These are phyloP conservation scores for Neurospora sp. DNA, from an alignment of 495 filamentous ascomycete species.

Conservation along the genomic window DNA sequence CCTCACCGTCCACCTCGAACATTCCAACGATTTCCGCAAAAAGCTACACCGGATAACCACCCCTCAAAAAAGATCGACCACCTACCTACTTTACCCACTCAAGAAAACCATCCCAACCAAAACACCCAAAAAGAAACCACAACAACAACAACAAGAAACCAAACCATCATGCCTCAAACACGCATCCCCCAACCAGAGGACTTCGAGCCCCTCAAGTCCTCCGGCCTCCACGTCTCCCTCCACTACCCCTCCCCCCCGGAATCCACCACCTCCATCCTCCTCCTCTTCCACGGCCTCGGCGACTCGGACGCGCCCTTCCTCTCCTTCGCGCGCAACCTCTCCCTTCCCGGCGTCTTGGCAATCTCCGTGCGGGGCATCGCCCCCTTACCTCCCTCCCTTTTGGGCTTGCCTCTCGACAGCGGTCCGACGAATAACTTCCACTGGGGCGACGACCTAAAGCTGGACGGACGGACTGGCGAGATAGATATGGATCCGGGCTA, in stretches of 20 bases:
- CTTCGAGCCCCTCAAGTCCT: conserved; percentile 2
- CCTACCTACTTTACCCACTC: too few relatives aligned
- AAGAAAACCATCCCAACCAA: neutral
- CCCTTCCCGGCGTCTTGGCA: conserved; percentile 68
- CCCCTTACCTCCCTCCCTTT: conserved; percentile 62
- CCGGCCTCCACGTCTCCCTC: conserved; percentile 9
- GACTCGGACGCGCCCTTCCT: conserved; percentile 64
- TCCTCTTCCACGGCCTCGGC: conserved; percentile 87
- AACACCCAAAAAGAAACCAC: neutral
- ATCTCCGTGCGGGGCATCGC: conserved; percentile 65
- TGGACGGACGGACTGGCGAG: conserved; percentile 50
- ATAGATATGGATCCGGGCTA: conserved; percentile 80
- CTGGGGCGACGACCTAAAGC: conserved; percentile 83
- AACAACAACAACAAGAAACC: neutral
- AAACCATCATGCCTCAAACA: neutral
- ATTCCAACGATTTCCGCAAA: neutral
- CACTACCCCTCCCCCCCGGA: conserved; percentile 30
- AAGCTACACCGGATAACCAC: neutral
- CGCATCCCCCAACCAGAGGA: conserved; percentile 1
- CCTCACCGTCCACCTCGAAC: neutral
- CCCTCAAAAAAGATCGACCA: neutral
- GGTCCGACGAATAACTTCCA: conserved; percentile 44
- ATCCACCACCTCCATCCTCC: conserved; percentile 58
- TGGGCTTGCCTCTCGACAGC: conserved; percentile 31
- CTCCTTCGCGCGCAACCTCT: conserved; percentile 58